phyloP scores from a whole-genome alignment of 805 yeast genomes.

The Candida silvicultrix region DNA sequence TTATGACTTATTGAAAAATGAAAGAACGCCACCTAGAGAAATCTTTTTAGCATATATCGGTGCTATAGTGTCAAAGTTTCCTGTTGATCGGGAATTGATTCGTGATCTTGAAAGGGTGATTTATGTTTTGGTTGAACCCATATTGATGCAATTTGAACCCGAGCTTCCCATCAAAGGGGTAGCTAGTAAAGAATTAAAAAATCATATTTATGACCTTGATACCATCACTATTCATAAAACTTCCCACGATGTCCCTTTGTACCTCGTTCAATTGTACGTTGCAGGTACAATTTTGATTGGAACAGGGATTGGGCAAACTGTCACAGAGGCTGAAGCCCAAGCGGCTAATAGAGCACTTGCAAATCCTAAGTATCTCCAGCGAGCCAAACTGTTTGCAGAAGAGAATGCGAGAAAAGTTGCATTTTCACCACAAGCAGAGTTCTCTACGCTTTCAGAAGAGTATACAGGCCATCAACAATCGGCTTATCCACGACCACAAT shows the following conservation, averaged over 20 bases:
- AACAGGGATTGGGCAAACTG: neutral
- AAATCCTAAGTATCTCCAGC: neutral
- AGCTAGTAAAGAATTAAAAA: neutral
- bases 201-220: neutral
- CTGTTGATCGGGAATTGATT: neutral
- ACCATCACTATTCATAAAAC: neutral
- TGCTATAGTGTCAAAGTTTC: neutral
- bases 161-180: neutral
- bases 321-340: neutral
- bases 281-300: neutral
- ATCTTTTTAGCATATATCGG: neutral
- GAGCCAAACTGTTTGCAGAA: neutral
- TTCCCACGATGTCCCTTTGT: neutral
- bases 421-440: neutral
- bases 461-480: neutral
- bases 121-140: neutral
- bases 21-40: neutral
- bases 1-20: neutral
- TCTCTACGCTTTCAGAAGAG: neutral
- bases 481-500: neutral
- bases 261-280: neutral
- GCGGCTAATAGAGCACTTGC: neutral
- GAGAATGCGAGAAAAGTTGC: neutral
- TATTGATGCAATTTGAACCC: neutral
- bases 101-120: neutral